Base-by-base conservation (phyloP, 2,329 filamentous ascomycete genomes). In the Aspergillus ruber region DNA sequence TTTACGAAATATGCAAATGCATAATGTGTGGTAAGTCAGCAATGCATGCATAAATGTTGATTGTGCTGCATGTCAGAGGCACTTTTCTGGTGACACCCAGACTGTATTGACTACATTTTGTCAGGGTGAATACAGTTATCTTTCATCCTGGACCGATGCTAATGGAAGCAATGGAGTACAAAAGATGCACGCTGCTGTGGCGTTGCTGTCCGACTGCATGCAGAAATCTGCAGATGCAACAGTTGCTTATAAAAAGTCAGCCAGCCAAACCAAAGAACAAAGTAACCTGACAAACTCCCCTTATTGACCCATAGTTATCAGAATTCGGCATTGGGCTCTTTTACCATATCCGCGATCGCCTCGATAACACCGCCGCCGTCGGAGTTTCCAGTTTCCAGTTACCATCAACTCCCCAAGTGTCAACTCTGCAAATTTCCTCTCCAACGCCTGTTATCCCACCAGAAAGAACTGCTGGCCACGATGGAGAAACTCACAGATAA, bases 401-500 rank as follows among this genome's bases (percentile, higher is more conserved):
- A n/a, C n/a, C 27, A 17, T 10, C 17, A 12, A 15, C 23, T 17
- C 25, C 29, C 21, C 6, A 20, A 15, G 25, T 20, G 33, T 15
- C 36, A 39, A 17, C 36, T 39, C 36, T 39, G 17, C 36, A 39
- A 10, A 39, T 6, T 18, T 18, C 20, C 27, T 13, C 25, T 21
- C 12, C 25, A n/a, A 20, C 17, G 15, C 17, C 36, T 20, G 5
- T 21, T 18, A 9, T 21, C 18, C 36, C 17, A 21, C 10, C 10
- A 18, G 17, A 18, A 49, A 44, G 33, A 42, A 39, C 27, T 38
- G n/a, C 42, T 32, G 46, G 45, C 46, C 51, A 56, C 47, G 52
- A 88, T 88, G 84, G 85, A 90, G 74, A 93, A 88, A 73, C 90
- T 96, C 66, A 95, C 89, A 53, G 86, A 94, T 77, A 95, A 95